Evolutionary conservation across 345 rosid genomes (phyloP).

Genomic region (Hirschfeldia incana): DNA sequence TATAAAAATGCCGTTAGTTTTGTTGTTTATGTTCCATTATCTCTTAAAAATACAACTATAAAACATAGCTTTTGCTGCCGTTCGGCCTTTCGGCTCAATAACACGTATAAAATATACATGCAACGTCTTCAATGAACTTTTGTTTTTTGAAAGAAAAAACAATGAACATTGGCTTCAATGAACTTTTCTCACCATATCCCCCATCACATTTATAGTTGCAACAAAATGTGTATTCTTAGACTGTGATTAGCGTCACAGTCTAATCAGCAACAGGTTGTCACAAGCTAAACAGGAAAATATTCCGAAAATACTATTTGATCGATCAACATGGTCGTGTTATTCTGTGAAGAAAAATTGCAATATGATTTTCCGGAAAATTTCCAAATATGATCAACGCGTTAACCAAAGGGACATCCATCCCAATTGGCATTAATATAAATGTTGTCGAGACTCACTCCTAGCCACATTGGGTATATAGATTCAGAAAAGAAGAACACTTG

Average conservation of each 20-base stretch:
- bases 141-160: neutral
- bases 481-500: constrained; percentile 1
- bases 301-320: neutral
- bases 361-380: neutral
- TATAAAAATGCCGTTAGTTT: neutral
- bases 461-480: neutral
- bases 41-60: neutral
- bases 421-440: neutral
- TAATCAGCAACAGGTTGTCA: neutral
- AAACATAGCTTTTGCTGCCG: neutral
- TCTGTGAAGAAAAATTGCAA: neutral
- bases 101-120: neutral
- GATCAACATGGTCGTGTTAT: neutral
- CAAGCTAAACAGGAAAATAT: neutral
- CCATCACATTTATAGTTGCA: neutral
- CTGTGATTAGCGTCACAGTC: neutral
- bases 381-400: neutral
- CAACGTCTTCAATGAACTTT: neutral
- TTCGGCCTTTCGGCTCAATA: neutral
- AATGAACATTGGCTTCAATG: neutral
- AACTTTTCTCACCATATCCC: neutral
- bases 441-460: neutral
- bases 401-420: neutral
- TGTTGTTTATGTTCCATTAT: neutral
- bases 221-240: neutral